A percentile compares a stretch with the other conserved stretches of the same genome.
Conservation (phyloP, 2,329 filamentous ascomycete genomes). For the Microcyclosporella mali region DNA sequence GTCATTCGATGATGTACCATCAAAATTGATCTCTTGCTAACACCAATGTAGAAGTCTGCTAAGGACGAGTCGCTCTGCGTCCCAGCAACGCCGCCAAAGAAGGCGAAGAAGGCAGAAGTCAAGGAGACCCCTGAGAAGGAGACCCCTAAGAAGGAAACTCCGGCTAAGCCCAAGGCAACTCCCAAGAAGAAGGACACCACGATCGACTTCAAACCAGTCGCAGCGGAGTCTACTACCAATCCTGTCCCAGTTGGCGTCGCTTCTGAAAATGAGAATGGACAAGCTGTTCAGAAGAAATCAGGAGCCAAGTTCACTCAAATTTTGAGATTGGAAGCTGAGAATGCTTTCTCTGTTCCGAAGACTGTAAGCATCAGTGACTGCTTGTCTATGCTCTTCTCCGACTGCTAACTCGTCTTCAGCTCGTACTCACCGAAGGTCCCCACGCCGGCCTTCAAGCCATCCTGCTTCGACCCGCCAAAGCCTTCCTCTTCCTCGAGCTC, state of each 20-base stretch:
- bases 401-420: constrained; percentile 13
- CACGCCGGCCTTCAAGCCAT: constrained; percentile 32
- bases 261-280: constrained; percentile 18
- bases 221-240: constrained; percentile 6
- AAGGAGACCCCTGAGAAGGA: constrained; percentile 11
- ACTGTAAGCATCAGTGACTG: constrained; percentile 27
- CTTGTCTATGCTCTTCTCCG: not conserved
- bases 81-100: constrained; percentile 7
- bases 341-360: constrained; percentile 29
- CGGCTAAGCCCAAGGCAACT: constrained; percentile 7
- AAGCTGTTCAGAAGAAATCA: constrained; percentile 18
- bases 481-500: constrained; percentile 31
- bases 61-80: not conserved
- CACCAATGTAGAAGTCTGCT: not conserved
- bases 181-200: constrained; percentile 12
- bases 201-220: constrained; percentile 14
- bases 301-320: constrained; percentile 22
- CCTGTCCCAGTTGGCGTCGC: constrained; percentile 23
- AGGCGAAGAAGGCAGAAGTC: constrained; percentile 13
- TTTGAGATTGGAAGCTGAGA: constrained; percentile 28
- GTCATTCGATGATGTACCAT: too few relatives aligned
- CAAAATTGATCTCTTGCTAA: too few relatives aligned
- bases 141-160: constrained; percentile 13
- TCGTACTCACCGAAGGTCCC: constrained; percentile 27
- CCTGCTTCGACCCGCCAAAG: constrained; percentile 30